Conservation (phyloP, 306 rosid genomes). For the Carpinus viminea region DNA sequence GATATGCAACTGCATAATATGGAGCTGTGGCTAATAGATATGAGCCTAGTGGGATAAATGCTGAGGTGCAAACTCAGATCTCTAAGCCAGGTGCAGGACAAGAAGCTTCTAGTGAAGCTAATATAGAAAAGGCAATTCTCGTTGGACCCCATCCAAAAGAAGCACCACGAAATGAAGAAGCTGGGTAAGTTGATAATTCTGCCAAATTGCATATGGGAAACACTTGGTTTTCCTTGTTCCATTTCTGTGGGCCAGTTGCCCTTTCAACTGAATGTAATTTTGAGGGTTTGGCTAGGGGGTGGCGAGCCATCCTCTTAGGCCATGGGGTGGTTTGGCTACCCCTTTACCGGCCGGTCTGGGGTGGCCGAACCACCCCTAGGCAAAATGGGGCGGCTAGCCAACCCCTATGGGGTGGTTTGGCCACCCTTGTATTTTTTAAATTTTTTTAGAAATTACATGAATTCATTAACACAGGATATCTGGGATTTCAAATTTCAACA, state of each 20-base stretch:
- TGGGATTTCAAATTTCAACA: conserved; percentile 66
- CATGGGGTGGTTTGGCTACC: no score
- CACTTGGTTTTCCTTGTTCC: conserved; percentile 78
- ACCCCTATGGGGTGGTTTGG: no score
- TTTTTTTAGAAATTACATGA: no score
- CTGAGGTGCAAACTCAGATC: conserved; percentile 46
- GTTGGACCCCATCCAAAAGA: conserved; percentile 42
- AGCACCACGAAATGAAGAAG: conserved; percentile 40
- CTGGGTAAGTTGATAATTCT: conserved; percentile 39
- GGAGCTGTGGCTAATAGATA: conserved; percentile 46
- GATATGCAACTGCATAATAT: conserved; percentile 56
- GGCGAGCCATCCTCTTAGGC: no score
- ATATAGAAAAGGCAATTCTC: conserved; percentile 41
- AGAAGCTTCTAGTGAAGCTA: conserved; percentile 46
- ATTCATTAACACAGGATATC: conserved; percentile 53
- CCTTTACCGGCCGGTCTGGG: no score
- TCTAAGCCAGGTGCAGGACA: conserved; percentile 46
- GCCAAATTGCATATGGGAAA: conserved; percentile 46
- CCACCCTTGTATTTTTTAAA: no score
- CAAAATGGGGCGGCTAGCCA: no score
- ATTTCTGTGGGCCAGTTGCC: conserved; percentile 87
- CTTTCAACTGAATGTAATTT: conserved; percentile 59
- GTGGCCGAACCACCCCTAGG: no score
- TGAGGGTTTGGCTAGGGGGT: no score
- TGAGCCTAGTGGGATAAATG: conserved; percentile 47